phyloP scores from a whole-genome alignment of 2,329 filamentous ascomycete genomes.

The Cordyceps militaris region DNA sequence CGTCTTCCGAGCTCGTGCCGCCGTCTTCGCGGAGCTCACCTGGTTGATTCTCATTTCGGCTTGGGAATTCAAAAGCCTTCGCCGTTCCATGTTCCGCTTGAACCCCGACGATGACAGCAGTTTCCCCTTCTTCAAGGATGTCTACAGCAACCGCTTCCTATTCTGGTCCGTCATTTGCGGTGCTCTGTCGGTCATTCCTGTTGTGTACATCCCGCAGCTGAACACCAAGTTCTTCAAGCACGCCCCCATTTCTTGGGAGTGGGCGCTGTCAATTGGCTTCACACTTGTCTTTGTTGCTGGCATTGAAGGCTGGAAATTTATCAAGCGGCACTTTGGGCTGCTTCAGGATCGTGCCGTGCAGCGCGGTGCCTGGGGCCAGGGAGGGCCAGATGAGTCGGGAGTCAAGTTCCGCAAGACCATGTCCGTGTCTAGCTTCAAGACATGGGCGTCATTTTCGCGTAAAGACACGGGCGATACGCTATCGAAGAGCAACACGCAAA shows the following conservation, averaged over 20 bases:
- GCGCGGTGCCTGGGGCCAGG: slow-evolving; percentile 46
- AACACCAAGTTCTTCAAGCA: slow-evolving; percentile 69
- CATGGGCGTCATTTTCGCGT: slow-evolving; percentile 36
- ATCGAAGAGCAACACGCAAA: slow-evolving; percentile 1
- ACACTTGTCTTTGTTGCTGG: slow-evolving; percentile 58
- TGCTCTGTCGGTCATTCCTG: slow-evolving; percentile 55
- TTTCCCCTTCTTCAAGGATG: slow-evolving; percentile 52
- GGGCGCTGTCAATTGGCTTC: slow-evolving; percentile 59
- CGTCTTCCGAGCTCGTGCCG: slow-evolving; percentile 64
- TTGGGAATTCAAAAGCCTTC: slow-evolving; percentile 71
- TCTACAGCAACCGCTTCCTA: slow-evolving; percentile 64
- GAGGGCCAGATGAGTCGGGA: slow-evolving; percentile 39
- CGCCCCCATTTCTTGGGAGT: slow-evolving; percentile 65
- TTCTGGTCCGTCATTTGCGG: slow-evolving; percentile 60
- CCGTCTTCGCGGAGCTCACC: slow-evolving; percentile 65
- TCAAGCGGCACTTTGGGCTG: slow-evolving; percentile 51
- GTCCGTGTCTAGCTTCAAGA: slow-evolving; percentile 46
- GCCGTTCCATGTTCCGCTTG: slow-evolving; percentile 64
- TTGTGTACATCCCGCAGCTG: slow-evolving; percentile 66
- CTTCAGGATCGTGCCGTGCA: slow-evolving; percentile 46
- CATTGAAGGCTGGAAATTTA: slow-evolving; percentile 65
- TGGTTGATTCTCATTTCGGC: slow-evolving; percentile 68
- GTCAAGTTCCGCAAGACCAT: slow-evolving; percentile 41
- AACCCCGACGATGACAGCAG: slow-evolving; percentile 43
- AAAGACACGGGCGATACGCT: slow-evolving; percentile 34